Evolutionary conservation across 352 stramenopile species (phyloP), one percentile per base, ranked within the genome.

Genomic region (Globisporangium rhizosaccharum): DNA sequence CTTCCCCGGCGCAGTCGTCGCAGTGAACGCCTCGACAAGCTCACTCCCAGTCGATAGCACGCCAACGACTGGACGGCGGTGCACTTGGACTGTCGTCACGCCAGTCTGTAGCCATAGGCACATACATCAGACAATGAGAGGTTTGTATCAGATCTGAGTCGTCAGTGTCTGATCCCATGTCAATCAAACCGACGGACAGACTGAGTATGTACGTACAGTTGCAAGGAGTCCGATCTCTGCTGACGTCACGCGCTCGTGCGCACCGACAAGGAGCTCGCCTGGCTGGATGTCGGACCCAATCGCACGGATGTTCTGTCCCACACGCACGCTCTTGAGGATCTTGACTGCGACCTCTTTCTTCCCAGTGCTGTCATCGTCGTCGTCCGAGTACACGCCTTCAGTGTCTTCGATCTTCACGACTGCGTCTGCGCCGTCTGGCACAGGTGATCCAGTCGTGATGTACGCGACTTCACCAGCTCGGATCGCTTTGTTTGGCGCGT

Each of bases 1-100:
- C 67, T 95, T 93, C 17, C 88, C 84, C 0, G 58, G 63, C 17
- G 66, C 56, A 14, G 68, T 72, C 9, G 70, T 71, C 7, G 69
- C 53, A 28, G 66, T 59, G 52, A 82, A 87, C 0, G 79, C 70
- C 33, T 87, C 68, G 2, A 97, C 68, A 0, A 99, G 74, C 73
- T 99, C 97, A 59, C 93, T 97, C 10, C 96, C 97, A 0, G 96
- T 98, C 6, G 96, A 99, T 9, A 99, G 66, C 44, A 99, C 86
- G 39, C 92, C 96, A 7, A 99, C 81, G 2, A 83, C 67, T 8
- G 93, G 88, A 10, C 69, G 71, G 2, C 75, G 59, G 33, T 92
- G 79, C 17, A 94, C 84, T n/a, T 56, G 44, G 18, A 98, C 81
- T 15, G 82, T 51, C 2, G 73, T 68, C 36, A 93, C 63, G 1